Conservation (phyloP, 2,329 filamentous ascomycete species). For the Microdochium nivale region DNA sequence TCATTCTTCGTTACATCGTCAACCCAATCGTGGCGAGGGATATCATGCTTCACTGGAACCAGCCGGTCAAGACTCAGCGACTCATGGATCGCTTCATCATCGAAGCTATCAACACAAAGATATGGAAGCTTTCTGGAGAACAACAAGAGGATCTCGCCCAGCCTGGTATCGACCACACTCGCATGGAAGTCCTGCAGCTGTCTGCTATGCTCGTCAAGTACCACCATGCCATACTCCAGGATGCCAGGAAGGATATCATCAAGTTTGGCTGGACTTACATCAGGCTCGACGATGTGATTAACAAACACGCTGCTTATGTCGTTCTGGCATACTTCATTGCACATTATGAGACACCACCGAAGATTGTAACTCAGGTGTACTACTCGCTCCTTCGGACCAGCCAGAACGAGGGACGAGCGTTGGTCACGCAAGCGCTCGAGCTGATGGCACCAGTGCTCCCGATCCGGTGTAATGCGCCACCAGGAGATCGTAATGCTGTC, state of each 20-base stretch:
- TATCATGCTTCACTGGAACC: slow-evolving; percentile 74
- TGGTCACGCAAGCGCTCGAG: slow-evolving; percentile 92
- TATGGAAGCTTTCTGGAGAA: slow-evolving; percentile 86
- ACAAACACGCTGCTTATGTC: slow-evolving; percentile 96
- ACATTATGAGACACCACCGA: slow-evolving; percentile 89
- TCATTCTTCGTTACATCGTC: slow-evolving; percentile 82
- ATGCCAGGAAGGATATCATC: slow-evolving; percentile 94
- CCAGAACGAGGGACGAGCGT: slow-evolving; percentile 83
- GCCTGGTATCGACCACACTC: slow-evolving; percentile 84
- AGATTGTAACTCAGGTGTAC: slow-evolving; percentile 95
- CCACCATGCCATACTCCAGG: slow-evolving; percentile 77
- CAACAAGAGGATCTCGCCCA: slow-evolving; percentile 75
- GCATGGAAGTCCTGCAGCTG: slow-evolving; percentile 91
- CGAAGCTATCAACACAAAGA: slow-evolving; percentile 80
- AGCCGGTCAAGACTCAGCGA: slow-evolving; percentile 49
- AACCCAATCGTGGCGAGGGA: slow-evolving; percentile 97
- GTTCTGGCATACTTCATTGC: slow-evolving; percentile 97
- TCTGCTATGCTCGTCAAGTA: slow-evolving; percentile 95
- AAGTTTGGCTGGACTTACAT: slow-evolving; percentile 99
- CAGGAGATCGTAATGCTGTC: slow-evolving; percentile 65
- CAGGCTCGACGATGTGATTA: slow-evolving; percentile 95
- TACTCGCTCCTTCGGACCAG: slow-evolving; percentile 84
- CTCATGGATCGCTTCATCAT: slow-evolving; percentile 83
- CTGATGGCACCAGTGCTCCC: slow-evolving; percentile 90
- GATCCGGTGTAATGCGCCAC: slow-evolving; percentile 63